Conservation (phyloP, 805 yeast species). For the Gaillardinia entomophila region DNA sequence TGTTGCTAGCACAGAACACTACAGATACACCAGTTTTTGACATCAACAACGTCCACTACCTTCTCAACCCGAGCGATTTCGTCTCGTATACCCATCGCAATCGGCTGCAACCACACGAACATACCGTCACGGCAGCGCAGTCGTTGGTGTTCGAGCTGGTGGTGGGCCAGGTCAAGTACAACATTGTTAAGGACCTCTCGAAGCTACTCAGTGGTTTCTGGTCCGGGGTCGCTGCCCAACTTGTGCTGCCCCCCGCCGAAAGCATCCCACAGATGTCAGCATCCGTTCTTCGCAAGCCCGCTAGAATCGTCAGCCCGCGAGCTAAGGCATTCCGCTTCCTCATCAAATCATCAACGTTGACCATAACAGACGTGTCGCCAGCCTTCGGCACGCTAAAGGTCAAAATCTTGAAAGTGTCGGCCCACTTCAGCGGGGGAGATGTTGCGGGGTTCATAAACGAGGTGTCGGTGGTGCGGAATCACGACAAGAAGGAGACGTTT, state of each 20-base stretch:
- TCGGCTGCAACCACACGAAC: conserved; percentile 13
- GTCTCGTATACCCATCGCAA: conserved; percentile 11
- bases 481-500: background rate
- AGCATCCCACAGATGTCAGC: too few species aligned
- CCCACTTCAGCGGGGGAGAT: too few species aligned
- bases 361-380: conserved; percentile 10
- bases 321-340: background rate
- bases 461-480: too few species aligned
- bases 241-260: too few species aligned
- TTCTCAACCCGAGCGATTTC: conserved; percentile 20
- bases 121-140: too few species aligned
- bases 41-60: conserved; percentile 20
- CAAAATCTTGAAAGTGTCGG: background rate
- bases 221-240: too few species aligned
- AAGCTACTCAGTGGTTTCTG: too few species aligned
- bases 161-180: too few species aligned
- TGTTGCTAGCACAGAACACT: conserved; percentile 6
- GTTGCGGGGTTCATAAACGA: too few species aligned
- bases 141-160: too few species aligned
- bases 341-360: conserved; percentile 2
- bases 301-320: background rate
- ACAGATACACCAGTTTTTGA: conserved; percentile 11
- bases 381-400: conserved; percentile 20
- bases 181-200: too few species aligned
- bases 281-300: background rate